These are phyloP conservation scores for Serendipita sp. DNA, from an alignment of 768 basidiomycete genomes.

Conservation along the genomic window DNA sequence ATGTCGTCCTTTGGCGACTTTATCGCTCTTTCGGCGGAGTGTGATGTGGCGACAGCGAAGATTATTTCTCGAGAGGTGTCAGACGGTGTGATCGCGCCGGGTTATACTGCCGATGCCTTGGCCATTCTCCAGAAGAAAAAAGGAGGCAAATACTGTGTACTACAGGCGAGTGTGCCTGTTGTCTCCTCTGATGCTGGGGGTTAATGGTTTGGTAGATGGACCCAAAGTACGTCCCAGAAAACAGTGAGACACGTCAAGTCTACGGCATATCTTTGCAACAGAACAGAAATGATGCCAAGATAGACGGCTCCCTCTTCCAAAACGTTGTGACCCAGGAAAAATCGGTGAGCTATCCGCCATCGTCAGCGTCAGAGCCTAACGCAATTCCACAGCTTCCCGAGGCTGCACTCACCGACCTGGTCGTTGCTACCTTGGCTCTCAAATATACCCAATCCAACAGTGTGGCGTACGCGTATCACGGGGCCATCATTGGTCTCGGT, in stretches of 20 bases:
- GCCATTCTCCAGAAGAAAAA: slow-evolving; percentile 92
- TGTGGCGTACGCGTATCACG: slow-evolving; percentile 85
- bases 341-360: slow-evolving; percentile 35
- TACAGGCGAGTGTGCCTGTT: slow-evolving; percentile 42
- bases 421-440: slow-evolving; percentile 88
- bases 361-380: background rate
- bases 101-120: slow-evolving; percentile 73
- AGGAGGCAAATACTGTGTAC: slow-evolving; percentile 93
- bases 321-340: slow-evolving; percentile 85
- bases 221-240: slow-evolving; percentile 59
- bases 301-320: slow-evolving; percentile 61
- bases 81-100: slow-evolving; percentile 94
- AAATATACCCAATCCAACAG: slow-evolving; percentile 99
- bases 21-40: slow-evolving; percentile 83
- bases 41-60: slow-evolving; percentile 85
- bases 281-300: slow-evolving; percentile 76
- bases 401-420: slow-evolving; percentile 72
- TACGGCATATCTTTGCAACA: slow-evolving; percentile 87
- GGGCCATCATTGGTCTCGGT: slow-evolving; percentile 87
- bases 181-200: background rate
- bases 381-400: slow-evolving; percentile 41
- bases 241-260: slow-evolving; percentile 84
- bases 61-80: slow-evolving; percentile 99
- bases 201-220: slow-evolving; percentile 49
- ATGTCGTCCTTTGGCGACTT: slow-evolving; percentile 99